Base-by-base conservation (phyloP, 805 yeast species). In the Ogataea methanolica region DNA sequence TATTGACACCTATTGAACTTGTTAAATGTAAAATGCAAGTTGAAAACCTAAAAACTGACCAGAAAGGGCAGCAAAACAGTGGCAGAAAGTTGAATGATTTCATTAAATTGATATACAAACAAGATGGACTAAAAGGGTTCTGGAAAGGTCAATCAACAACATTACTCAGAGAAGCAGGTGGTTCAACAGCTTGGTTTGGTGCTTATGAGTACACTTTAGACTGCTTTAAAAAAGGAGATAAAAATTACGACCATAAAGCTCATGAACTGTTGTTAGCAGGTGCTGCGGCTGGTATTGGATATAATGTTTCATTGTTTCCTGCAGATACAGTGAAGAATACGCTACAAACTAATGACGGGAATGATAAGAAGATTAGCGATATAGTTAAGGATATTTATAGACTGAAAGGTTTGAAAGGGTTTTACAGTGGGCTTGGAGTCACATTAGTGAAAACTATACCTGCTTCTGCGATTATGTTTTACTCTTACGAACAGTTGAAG, bases 141-240 rank as follows among this genome's bases (percentile, higher is more conserved):
- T 91, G 96, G 96, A 79, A 79, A 52, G 98, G 98, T 2, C 90
- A 90, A 55, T 70, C 82, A 0, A 83, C 94, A 19, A 91, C 98
- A 0, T 67, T 88, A 42, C 53, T 87, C 2, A 76, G 97, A 57
- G 98, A 91, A 62, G 76, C 88, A 36, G 84, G 90, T 29, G 97
- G 97, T 7, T 87, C 96, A 2, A 88, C 96, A 4, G 83, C 92
- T 2, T 91, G 97, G 97, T 91, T 91, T 69, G 92, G 96, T 0
- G 79, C 94, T 16, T 90, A 90, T 63, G 96, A 90, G 61, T 67
- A 74, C 40, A 68, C 76, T 7, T 63, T 70, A 19, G 57, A 57
- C 1, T 53, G 59, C n/a, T 68, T 79, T 52, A 71, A 73, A 33
- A 36, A n/a, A 49, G 46, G 61, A 37, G 39, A 57, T 31, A 45